Evolutionary conservation across 2,329 filamentous ascomycete genomes (phyloP).

Genomic region (Fusarium nurragi): DNA sequence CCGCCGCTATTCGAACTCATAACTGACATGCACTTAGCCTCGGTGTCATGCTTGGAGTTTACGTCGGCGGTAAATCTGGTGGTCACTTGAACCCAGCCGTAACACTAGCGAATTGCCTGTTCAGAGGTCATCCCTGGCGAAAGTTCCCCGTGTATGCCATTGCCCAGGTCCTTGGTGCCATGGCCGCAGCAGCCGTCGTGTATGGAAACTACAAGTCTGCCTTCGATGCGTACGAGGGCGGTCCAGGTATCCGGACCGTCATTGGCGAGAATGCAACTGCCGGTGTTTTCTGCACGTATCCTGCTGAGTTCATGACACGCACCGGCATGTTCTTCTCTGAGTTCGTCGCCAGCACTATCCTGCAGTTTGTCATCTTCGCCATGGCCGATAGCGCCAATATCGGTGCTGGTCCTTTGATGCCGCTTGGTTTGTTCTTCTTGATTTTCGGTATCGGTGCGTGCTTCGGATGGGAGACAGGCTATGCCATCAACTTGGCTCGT

Average conservation of each 20-base stretch:
- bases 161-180: conserved; percentile 73
- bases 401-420: conserved; percentile 65
- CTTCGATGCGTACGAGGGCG: conserved; percentile 72
- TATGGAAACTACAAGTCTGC: conserved; percentile 72
- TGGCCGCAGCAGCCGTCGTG: conserved; percentile 67
- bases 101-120: conserved; percentile 74
- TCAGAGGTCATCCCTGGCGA: conserved; percentile 73
- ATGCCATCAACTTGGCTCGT: conserved; percentile 77
- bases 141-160: conserved; percentile 74
- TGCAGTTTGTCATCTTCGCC: conserved; percentile 78
- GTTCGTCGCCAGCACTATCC: conserved; percentile 71
- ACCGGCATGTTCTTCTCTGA: conserved; percentile 77
- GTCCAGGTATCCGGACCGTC: conserved; percentile 69
- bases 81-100: conserved; percentile 77
- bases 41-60: conserved; percentile 75
- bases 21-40: conserved; percentile 53
- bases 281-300: conserved; percentile 79
- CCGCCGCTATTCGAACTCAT: background rate
- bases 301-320: conserved; percentile 71
- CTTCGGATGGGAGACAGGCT: conserved; percentile 81
- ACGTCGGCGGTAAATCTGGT: conserved; percentile 71
- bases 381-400: conserved; percentile 67
- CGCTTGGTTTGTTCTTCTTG: conserved; percentile 74
- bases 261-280: conserved; percentile 67
- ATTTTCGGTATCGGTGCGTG: conserved; percentile 78